Percentiles rank a stretch among this genome's conserved stretches.
These are phyloP conservation scores for Suillus discolor DNA, from an alignment of 768 basidiomycete species.

Conservation along the genomic window DNA sequence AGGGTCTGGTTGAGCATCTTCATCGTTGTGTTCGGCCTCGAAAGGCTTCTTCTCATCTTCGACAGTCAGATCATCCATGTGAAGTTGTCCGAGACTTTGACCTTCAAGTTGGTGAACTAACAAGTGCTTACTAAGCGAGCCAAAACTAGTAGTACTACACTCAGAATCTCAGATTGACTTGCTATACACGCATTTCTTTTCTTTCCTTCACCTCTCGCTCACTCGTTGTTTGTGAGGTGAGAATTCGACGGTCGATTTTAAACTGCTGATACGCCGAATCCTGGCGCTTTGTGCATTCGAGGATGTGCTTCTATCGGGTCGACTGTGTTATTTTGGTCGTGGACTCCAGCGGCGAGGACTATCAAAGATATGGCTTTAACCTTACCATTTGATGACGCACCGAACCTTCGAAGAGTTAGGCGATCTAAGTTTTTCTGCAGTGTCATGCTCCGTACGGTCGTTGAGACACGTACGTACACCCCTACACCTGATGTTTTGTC, in stretches of 20 bases:
- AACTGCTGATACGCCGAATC: no score
- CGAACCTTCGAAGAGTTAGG: neutral
- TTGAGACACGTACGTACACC: neutral
- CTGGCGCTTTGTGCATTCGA: no score
- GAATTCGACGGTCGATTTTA: no score
- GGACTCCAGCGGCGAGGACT: no score
- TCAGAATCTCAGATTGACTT: no score
- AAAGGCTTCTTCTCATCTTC: constrained; percentile 79
- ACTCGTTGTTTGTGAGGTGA: neutral
- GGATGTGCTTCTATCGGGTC: no score
- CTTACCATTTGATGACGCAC: neutral
- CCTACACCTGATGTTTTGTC: no score
- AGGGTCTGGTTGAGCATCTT: constrained; percentile 72
- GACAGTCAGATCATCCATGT: constrained; percentile 35
- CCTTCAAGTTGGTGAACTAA: neutral
- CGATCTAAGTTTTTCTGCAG: neutral
- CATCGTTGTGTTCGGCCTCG: constrained; percentile 57
- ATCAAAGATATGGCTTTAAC: no score
- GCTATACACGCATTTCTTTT: neutral
- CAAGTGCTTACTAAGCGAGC: neutral
- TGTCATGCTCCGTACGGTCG: neutral
- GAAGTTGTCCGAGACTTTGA: neutral
- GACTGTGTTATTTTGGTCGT: no score
- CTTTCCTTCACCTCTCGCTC: neutral
- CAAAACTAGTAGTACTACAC: no score